Conservation (phyloP, 1,284 basidiomycete genomes). For the Cryptococcus floricola region DNA sequence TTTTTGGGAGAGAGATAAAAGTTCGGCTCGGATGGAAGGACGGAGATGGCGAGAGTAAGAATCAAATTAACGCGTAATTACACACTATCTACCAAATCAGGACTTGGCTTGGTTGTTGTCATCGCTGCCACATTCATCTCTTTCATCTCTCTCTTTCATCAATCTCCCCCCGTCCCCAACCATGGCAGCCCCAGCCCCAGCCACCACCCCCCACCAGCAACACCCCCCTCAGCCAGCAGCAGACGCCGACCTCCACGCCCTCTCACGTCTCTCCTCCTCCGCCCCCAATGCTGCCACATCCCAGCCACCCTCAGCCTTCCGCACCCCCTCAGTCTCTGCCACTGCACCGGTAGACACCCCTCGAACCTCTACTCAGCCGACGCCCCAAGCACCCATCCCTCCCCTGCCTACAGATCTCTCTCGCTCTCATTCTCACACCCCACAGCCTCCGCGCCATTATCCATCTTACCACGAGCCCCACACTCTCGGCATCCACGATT, state of each 20-base stretch:
- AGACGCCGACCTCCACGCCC: not conserved
- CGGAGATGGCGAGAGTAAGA: not conserved
- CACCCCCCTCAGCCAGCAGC: not conserved
- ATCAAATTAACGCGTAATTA: not conserved
- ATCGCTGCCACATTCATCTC: too few species aligned
- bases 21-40: not conserved
- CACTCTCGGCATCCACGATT: slow-evolving; percentile 35
- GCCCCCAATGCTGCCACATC: too few species aligned
- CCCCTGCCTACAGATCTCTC: not conserved
- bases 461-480: slow-evolving; percentile 8
- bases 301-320: not conserved
- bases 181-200: too few species aligned
- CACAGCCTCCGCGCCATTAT: not conserved
- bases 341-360: not conserved
- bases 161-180: too few species aligned
- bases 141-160: too few species aligned
- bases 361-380: not conserved
- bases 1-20: not conserved
- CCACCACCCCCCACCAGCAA: too few species aligned
- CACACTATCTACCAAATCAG: not conserved
- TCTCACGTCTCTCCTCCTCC: not conserved
- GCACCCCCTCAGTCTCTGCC: too few species aligned
- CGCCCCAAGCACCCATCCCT: not conserved
- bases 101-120: too few species aligned
- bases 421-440: not conserved